These are phyloP conservation scores for Salix viminalis DNA, from an alignment of 345 rosid species.

Conservation along the genomic window DNA sequence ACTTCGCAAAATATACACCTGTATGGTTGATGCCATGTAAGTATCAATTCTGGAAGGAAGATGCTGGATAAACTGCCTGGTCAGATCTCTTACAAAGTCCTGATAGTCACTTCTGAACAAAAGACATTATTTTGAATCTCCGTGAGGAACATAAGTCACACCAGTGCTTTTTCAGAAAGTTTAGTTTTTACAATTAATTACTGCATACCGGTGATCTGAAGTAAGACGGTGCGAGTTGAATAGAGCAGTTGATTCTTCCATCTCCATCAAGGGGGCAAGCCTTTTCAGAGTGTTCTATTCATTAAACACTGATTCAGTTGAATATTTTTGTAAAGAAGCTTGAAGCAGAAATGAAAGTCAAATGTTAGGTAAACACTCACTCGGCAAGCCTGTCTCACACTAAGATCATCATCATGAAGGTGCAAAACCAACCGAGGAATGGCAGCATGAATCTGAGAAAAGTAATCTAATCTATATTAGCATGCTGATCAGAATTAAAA, in stretches of 20 bases:
- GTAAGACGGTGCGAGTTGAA: conserved; percentile 49
- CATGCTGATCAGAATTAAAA: not conserved
- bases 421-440: conserved; percentile 81
- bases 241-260: conserved; percentile 47
- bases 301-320: conserved; percentile 17
- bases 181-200: conserved; percentile 3
- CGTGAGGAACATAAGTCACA: conserved; percentile 6
- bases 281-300: conserved; percentile 65
- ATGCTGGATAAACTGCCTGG: conserved; percentile 55
- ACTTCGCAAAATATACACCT: conserved; percentile 45
- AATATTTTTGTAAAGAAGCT: conserved; percentile 7
- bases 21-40: conserved; percentile 75
- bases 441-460: conserved; percentile 67
- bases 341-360: conserved; percentile 10
- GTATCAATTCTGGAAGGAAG: conserved; percentile 64
- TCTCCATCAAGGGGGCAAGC: conserved; percentile 62
- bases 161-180: not conserved
- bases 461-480: conserved; percentile 14
- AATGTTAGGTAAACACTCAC: conserved; percentile 37
- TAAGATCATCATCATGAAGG: conserved; percentile 67
- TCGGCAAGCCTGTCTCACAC: conserved; percentile 83
- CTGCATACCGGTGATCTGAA: conserved; percentile 71
- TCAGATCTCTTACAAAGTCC: conserved; percentile 70
- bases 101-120: conserved; percentile 66
- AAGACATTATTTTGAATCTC: not conserved